phyloP scores from a whole-genome alignment of 1,284 basidiomycete genomes.

The Pseudozyma thailandica region DNA sequence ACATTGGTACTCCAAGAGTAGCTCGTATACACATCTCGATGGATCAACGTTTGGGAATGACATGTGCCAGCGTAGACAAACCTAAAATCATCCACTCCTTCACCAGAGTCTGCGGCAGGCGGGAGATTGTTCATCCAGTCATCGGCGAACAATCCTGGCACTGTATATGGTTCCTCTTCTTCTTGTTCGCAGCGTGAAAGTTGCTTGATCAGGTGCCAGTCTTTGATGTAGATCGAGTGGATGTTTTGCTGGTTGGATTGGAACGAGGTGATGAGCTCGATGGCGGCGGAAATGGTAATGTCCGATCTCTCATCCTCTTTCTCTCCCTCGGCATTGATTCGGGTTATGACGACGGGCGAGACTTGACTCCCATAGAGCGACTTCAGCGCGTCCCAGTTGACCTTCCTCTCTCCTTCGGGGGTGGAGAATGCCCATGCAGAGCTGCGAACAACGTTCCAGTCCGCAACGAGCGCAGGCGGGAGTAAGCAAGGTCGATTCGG shows the following conservation, averaged over 20 bases:
- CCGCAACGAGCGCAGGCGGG: slow-evolving; percentile 26
- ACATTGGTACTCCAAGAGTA: slow-evolving; percentile 74
- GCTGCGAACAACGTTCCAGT: slow-evolving; percentile 18
- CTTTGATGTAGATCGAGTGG: slow-evolving; percentile 71
- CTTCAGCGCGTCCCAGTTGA: slow-evolving; percentile 36
- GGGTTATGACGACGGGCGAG: slow-evolving; percentile 38
- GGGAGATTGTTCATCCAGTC: slow-evolving; percentile 70
- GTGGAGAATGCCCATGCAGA: background rate
- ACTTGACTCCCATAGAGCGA: slow-evolving; percentile 33
- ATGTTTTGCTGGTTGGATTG: slow-evolving; percentile 13
- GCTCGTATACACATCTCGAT: slow-evolving; percentile 69
- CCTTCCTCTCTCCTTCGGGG: background rate
- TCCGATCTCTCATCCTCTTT: slow-evolving; percentile 22
- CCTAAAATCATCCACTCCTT: slow-evolving; percentile 70
- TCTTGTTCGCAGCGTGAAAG: slow-evolving; percentile 14
- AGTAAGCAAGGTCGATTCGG: slow-evolving; percentile 55
- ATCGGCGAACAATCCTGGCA: slow-evolving; percentile 71
- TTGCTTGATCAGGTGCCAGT: slow-evolving; percentile 72
- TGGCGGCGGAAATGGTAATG: slow-evolving; percentile 34
- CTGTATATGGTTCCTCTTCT: slow-evolving; percentile 68
- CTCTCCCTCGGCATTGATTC: background rate
- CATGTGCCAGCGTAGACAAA: slow-evolving; percentile 61
- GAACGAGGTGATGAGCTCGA: slow-evolving; percentile 25
- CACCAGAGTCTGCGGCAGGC: background rate
- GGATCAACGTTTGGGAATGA: slow-evolving; percentile 49